phyloP scores from a whole-genome alignment of 73 alveolate genomes.

The Tetrahymena malaccensis region DNA sequence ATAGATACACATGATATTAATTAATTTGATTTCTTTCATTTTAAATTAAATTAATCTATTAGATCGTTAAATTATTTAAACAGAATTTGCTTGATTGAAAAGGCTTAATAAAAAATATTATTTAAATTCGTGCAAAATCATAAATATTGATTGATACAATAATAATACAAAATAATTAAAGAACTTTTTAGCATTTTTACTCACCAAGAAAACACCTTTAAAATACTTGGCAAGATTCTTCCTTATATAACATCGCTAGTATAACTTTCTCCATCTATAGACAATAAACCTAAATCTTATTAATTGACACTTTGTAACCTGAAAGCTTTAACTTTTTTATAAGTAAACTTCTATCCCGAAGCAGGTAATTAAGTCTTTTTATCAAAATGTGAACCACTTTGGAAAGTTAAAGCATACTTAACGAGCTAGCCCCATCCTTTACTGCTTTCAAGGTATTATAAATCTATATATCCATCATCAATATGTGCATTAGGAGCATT shows the following conservation, averaged over 20 bases:
- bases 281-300: constrained; percentile 1
- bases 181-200: background rate
- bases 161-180: too few species aligned
- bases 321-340: constrained; percentile 25
- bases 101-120: too few species aligned
- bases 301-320: constrained; percentile 1
- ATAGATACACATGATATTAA: too few species aligned
- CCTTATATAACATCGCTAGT: background rate
- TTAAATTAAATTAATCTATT: too few species aligned
- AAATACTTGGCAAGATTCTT: background rate
- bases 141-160: too few species aligned
- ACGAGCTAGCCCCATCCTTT: constrained; percentile 22
- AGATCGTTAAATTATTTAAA: background rate
- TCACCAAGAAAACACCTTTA: constrained; percentile 2
- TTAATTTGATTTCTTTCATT: background rate
- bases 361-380: constrained; percentile 1
- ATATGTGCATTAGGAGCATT: constrained; percentile 28
- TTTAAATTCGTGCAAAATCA: too few species aligned
- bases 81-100: background rate
- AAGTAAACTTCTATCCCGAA: constrained; percentile 7
- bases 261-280: constrained; percentile 37
- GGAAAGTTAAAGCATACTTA: background rate
- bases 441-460: constrained; percentile 27
- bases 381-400: constrained; percentile 27
- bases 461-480: constrained; percentile 32